These are phyloP conservation scores for Fusarium cyanostomum DNA, from an alignment of 2,329 filamentous ascomycete genomes.

Conservation along the genomic window DNA sequence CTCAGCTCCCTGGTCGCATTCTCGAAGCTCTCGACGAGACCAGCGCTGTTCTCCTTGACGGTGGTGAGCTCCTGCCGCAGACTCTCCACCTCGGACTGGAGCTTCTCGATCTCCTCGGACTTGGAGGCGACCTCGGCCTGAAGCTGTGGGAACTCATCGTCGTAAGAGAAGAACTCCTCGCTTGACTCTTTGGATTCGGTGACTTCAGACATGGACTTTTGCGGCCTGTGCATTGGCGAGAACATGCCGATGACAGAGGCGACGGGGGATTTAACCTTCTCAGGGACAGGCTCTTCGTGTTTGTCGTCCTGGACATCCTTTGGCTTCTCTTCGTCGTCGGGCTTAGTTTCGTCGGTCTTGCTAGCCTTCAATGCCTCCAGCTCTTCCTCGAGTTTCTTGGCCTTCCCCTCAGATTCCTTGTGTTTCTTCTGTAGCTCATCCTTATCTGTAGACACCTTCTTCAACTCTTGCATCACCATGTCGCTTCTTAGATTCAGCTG, in stretches of 20 bases:
- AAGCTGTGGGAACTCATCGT: slow-evolving; percentile 85
- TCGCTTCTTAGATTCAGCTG: slow-evolving; percentile 86
- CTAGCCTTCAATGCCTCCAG: slow-evolving; percentile 59
- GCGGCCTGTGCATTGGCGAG: slow-evolving; percentile 57
- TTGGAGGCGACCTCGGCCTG: slow-evolving; percentile 78
- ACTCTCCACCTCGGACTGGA: slow-evolving; percentile 73
- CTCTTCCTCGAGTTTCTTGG: slow-evolving; percentile 71
- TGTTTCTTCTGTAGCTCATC: slow-evolving; percentile 82
- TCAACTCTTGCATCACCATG: slow-evolving; percentile 94
- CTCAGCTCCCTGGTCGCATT: slow-evolving; percentile 71
- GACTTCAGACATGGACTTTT: slow-evolving; percentile 43
- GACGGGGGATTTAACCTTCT: slow-evolving; percentile 56
- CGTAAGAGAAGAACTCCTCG: slow-evolving; percentile 92
- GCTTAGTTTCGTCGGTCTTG: slow-evolving; percentile 38
- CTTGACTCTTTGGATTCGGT: slow-evolving; percentile 45
- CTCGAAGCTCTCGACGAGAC: slow-evolving; percentile 74
- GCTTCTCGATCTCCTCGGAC: slow-evolving; percentile 73
- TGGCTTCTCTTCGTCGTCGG: slow-evolving; percentile 46
- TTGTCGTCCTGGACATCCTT: slow-evolving; percentile 46
- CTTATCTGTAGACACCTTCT: slow-evolving; percentile 82
- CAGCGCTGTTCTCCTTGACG: slow-evolving; percentile 74
- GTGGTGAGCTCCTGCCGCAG: slow-evolving; percentile 76
- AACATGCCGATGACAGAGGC: slow-evolving; percentile 60
- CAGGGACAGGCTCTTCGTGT: slow-evolving; percentile 27
- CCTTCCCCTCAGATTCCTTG: slow-evolving; percentile 72